Evolutionary conservation across 306 rosid species (phyloP), one percentile per base, ranked within the genome.

Genomic region (Lupinus albus): DNA sequence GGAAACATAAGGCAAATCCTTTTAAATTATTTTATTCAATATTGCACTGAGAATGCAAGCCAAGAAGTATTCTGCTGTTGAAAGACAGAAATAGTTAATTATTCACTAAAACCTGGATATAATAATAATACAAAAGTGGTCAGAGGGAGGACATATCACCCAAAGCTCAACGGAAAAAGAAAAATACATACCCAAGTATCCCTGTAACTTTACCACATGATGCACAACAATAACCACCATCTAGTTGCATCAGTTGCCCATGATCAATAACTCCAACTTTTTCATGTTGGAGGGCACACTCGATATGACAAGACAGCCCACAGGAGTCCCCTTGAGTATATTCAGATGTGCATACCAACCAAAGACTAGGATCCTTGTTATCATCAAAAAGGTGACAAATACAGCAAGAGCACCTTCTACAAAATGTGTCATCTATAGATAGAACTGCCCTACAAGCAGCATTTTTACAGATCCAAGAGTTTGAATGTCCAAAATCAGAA

Each of bases 321-420:
- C 98, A 93, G 42, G 88, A 89, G 67, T 89, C 97, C 62, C 85
- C 87, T 68, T 64, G 82, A 73, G 82, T 73, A 77, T 89, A 79
- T 67, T 93, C 98, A 62, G 88, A 84, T 46, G 89, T 38, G 83
- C 98, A 93, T 57, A 87, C 93, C 77, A 89, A 79, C 98, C 98
- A 93, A 71, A 93, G 97, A 79, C 97, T 93, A 28, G 98, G 98
- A 79, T 89, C 98, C 85, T 93, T 93, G 75, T 93, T 89, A 83
- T 88, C 93, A 73, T 93, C 97, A 78, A 84, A 93, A 49, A 68
- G 80, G 71, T 93, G 98, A 76, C 98, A 93, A 72, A 93, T 89
- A 71, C 98, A 86, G 77, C 98, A 93, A 53, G 98, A 87, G 74
- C 98, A 93, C 79, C 98, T 83, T 83, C 83, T 81, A 82, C 98